phyloP scores from a whole-genome alignment of 108 stramenopile genomes.

The Cyclotella kingstonii region DNA sequence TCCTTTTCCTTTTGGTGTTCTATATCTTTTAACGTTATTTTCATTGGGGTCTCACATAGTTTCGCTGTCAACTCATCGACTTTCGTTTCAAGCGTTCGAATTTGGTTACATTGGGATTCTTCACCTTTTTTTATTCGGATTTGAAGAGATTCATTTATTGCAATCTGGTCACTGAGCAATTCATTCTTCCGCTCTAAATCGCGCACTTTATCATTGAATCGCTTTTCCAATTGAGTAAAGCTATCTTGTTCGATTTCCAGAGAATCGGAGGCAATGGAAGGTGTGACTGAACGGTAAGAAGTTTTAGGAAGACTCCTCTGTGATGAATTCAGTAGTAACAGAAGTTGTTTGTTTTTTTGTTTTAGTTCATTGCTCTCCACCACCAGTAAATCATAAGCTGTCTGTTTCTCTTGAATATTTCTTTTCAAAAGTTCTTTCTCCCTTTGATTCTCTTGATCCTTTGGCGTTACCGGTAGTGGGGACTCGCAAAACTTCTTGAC shows the following conservation, averaged over 20 bases:
- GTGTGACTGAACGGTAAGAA: too few relatives aligned
- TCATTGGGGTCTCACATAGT: background rate
- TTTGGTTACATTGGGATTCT: too few relatives aligned
- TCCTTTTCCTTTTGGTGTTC: background rate
- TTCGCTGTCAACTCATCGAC: too few relatives aligned
- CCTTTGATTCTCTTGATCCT: background rate
- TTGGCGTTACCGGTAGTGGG: background rate
- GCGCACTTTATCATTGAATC: background rate
- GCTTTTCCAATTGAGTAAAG: background rate
- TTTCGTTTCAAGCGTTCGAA: too few relatives aligned
- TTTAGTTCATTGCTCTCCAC: constrained; percentile 2
- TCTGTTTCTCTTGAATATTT: constrained; percentile 2
- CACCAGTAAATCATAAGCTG: background rate
- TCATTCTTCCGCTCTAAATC: background rate
- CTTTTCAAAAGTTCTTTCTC: background rate
- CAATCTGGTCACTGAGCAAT: too few relatives aligned
- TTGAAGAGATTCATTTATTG: too few relatives aligned
- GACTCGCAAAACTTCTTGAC: constrained; percentile 14
- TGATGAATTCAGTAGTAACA: background rate
- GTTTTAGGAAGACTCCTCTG: too few relatives aligned
- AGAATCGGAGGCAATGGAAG: too few relatives aligned
- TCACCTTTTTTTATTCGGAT: too few relatives aligned
- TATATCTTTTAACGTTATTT: background rate
- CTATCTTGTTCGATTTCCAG: background rate
- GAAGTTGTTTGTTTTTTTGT: background rate